Evolutionary conservation across 2,329 filamentous ascomycete species (phyloP).

Genomic region (Madurella mycetomatis): DNA sequence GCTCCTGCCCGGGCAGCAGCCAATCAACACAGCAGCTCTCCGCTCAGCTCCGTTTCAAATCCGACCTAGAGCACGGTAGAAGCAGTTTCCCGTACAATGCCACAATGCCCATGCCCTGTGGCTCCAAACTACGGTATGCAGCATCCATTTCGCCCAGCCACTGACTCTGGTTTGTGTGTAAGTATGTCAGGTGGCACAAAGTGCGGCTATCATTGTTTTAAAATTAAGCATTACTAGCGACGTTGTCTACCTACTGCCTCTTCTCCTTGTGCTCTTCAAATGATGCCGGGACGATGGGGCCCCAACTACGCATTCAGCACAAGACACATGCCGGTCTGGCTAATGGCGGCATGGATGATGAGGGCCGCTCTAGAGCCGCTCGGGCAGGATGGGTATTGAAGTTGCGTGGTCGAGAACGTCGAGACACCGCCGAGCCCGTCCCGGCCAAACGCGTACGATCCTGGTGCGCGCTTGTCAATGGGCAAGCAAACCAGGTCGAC

Average conservation of each 20-base stretch:
- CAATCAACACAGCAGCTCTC: slow-evolving; percentile 9
- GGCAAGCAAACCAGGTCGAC: slow-evolving; percentile 22
- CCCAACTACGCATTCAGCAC: too few relatives aligned
- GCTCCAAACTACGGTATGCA: too few relatives aligned
- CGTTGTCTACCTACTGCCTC: too few relatives aligned
- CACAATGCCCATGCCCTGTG: too few relatives aligned
- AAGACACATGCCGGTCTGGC: neutral
- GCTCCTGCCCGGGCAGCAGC: neutral
- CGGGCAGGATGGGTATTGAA: slow-evolving; percentile 14
- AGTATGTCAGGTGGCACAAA: too few relatives aligned
- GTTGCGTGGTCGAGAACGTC: neutral
- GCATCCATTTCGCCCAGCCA: too few relatives aligned
- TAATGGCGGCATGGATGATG: slow-evolving; percentile 15
- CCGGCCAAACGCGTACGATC: slow-evolving; percentile 12
- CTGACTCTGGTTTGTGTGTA: too few relatives aligned
- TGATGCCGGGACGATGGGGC: too few relatives aligned
- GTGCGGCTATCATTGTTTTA: too few relatives aligned
- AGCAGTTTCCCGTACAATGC: too few relatives aligned
- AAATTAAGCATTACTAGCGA: too few relatives aligned
- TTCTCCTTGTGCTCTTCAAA: too few relatives aligned
- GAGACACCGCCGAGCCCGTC: neutral
- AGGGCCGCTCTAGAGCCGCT: slow-evolving; percentile 6
- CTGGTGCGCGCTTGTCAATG: slow-evolving; percentile 23
- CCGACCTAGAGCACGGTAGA: slow-evolving; percentile 3
- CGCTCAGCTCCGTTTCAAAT: neutral